Evolutionary conservation across 768 basidiomycete genomes (phyloP), one percentile per base, ranked within the genome.

Genomic region (Guyanaporus albipodus): DNA sequence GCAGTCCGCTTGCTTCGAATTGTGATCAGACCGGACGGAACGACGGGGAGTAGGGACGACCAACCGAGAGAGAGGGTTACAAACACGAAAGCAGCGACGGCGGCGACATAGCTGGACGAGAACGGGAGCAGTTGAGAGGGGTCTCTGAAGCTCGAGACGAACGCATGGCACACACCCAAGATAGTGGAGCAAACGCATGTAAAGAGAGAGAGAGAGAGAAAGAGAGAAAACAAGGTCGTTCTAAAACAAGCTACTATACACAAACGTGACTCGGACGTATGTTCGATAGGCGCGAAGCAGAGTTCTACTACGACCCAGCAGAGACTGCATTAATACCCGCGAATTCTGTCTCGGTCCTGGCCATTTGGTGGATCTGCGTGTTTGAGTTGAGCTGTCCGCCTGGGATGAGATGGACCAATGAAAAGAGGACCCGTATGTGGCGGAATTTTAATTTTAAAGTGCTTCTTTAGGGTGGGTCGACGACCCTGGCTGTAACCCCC

Each of bases 21-120:
- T 38, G 24, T 2, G 47, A 38, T 59, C 33, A 52, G 54, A 34
- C 32, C 12, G 18, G 46, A 35, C 23, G n/a, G 38, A 19, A 32
- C 18, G 27, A 37, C 37, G 40, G 35, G 23, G 44, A 12, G 50
- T 19, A 22, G 0, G n/a, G 38, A 34, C n/a, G n/a, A 70, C 80
- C 39, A 43, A 92, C 93, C 93, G 42, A 97, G 73, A 9, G 91
- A 92, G 33, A 98, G 75, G 1, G 89, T 92, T n/a, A 93, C 82
- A 57, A 96, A 98, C 45, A 86, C 72, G 60, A 96, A 91, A 2
- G 83, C 91, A 23, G 80, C 83, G 19, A 85, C 54, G 12, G 80
- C 78, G 17, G 91, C 90, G 28, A 76, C 73, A 74, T 91, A 95
- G 53, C 87, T 88, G 55, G 1, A 40, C 8, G n/a, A 19, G 4